Conservation (phyloP, 139 green algal species). For the Limnomonas spitsbergensis region DNA sequence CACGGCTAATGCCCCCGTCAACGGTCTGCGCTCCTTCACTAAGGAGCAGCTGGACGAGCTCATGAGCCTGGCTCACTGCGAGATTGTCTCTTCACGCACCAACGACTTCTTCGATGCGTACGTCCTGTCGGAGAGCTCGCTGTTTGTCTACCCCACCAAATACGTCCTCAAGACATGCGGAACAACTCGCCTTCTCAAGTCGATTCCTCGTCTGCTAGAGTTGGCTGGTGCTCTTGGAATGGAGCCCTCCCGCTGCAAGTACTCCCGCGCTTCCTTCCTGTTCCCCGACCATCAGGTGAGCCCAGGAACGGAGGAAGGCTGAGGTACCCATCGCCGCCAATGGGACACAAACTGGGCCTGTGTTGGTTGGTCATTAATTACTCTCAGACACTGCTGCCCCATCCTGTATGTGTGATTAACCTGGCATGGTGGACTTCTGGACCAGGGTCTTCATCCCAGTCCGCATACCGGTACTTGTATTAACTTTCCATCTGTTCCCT, state of each 20-base stretch:
- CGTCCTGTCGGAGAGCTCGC: conserved; percentile 90
- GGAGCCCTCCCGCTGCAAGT: conserved; percentile 69
- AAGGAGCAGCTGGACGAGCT: conserved; percentile 71
- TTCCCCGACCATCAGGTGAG: conserved; percentile 87
- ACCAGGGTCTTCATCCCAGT: too few species aligned
- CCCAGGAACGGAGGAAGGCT: too few species aligned
- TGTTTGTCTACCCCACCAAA: conserved; percentile 93
- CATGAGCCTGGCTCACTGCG: conserved; percentile 81
- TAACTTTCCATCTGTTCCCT: conserved; percentile 4
- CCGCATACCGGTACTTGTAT: too few species aligned
- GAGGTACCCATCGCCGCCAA: too few species aligned
- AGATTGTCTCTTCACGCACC: conserved; percentile 81
- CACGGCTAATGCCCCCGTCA: conserved; percentile 19
- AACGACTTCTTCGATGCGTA: conserved; percentile 91
- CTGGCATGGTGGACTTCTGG: not conserved
- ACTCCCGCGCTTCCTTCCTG: conserved; percentile 89
- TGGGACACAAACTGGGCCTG: too few species aligned
- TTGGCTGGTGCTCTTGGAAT: conserved; percentile 62
- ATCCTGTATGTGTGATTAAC: too few species aligned
- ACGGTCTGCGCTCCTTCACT: conserved; percentile 68
- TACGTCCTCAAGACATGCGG: conserved; percentile 98
- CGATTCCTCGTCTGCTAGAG: conserved; percentile 75
- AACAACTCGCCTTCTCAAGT: conserved; percentile 86
- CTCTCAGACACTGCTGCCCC: too few species aligned
- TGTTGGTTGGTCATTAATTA: too few species aligned